Percentiles rank a stretch among this genome's conserved stretches.
phyloP scores from a whole-genome alignment of 2,329 filamentous ascomycete genomes.

The Cordyceps farinosa region DNA sequence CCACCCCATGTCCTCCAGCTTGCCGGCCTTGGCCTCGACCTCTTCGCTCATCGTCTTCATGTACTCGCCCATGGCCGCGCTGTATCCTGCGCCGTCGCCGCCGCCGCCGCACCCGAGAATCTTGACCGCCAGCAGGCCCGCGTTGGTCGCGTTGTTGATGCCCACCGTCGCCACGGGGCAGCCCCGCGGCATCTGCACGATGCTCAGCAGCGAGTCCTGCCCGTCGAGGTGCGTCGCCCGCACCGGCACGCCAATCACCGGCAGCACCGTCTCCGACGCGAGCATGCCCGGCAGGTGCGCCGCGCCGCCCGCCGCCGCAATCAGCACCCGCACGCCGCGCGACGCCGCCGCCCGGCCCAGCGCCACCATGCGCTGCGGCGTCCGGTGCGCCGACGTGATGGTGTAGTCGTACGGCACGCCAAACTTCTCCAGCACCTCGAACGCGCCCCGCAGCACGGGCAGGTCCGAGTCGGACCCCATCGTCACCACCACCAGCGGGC shows the following conservation, averaged over 20 bases:
- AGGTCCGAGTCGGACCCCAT: constrained; percentile 84
- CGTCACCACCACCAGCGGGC: constrained; percentile 68
- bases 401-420: constrained; percentile 67
- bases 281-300: constrained; percentile 74
- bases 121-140: constrained; percentile 66
- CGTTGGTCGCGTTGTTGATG: constrained; percentile 78
- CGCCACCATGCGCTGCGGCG: constrained; percentile 65
- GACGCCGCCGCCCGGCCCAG: constrained; percentile 61
- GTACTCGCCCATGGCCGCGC: constrained; percentile 57
- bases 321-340: constrained; percentile 68
- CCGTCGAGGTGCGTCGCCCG: constrained; percentile 71
- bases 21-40: no score
- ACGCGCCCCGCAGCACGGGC: constrained; percentile 60
- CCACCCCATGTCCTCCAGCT: no score
- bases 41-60: constrained; percentile 37
- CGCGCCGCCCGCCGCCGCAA: constrained; percentile 71
- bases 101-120: constrained; percentile 58
- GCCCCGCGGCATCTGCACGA: constrained; percentile 74
- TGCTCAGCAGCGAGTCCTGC: constrained; percentile 66
- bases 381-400: constrained; percentile 79
- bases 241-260: constrained; percentile 75
- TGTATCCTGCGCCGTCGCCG: constrained; percentile 39
- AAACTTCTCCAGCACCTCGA: constrained; percentile 66
- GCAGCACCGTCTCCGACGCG: constrained; percentile 65
- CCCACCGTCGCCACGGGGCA: constrained; percentile 72